Conservation (phyloP, 2,329 filamentous ascomycete species). For the Fusarium nisikadoi region DNA sequence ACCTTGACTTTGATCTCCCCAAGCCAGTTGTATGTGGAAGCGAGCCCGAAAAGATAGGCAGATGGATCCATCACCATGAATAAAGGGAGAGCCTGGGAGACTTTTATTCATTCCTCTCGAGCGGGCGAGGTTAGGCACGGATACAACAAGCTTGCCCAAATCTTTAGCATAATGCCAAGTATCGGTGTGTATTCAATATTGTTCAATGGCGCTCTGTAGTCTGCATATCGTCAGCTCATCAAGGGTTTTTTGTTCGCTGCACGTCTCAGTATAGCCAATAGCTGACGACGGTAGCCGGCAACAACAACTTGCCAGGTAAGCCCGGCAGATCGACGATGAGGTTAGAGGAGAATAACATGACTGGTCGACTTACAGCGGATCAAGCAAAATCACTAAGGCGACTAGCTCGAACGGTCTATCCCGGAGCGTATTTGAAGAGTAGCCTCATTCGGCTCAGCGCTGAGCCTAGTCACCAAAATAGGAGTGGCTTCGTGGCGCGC, state of each 20-base stretch:
- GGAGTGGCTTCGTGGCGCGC: constrained; percentile 28
- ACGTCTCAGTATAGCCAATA: constrained; percentile 4
- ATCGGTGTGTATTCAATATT: constrained; percentile 5
- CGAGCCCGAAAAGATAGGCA: constrained; percentile 15
- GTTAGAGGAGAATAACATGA: constrained; percentile 20
- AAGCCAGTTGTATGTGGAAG: constrained; percentile 5
- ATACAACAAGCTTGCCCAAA: constrained; percentile 1
- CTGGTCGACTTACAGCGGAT: constrained; percentile 15
- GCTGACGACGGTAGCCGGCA: constrained; percentile 14
- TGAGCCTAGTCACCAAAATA: constrained; percentile 17
- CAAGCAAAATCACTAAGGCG: constrained; percentile 22
- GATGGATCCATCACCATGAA: constrained; percentile 5
- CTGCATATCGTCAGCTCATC: constrained; percentile 17
- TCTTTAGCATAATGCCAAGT: constrained; percentile 3
- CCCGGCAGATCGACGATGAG: constrained; percentile 39
- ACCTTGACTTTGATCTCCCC: constrained; percentile 3
- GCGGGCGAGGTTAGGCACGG: constrained; percentile 5
- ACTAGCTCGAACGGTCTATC: constrained; percentile 36
- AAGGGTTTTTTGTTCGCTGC: background rate
- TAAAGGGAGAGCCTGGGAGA: constrained; percentile 10
- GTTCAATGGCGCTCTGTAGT: constrained; percentile 2
- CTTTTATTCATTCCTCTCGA: constrained; percentile 18
- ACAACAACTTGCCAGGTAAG: constrained; percentile 5
- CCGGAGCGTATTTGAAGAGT: constrained; percentile 20
- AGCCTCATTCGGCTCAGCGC: constrained; percentile 32